phyloP scores from a whole-genome alignment of 2,329 filamentous ascomycete species.

The Aspergillus latus region DNA sequence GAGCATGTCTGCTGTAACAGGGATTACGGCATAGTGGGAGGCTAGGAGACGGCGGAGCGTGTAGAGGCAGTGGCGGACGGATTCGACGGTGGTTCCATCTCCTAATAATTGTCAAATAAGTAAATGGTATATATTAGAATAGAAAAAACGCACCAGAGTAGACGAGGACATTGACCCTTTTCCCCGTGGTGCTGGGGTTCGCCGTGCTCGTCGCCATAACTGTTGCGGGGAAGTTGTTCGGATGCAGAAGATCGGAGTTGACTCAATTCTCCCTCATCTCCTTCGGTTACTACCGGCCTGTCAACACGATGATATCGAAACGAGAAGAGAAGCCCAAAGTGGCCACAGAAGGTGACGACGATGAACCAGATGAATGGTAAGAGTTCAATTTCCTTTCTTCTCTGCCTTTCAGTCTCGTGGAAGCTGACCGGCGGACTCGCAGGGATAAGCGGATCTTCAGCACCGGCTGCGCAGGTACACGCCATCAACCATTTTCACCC shows the following conservation, averaged over 20 bases:
- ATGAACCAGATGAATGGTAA: slow-evolving; percentile 95
- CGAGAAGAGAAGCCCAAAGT: slow-evolving; percentile 49
- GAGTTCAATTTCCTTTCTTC: background rate
- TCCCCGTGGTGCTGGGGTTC: slow-evolving; percentile 55
- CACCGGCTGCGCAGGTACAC: slow-evolving; percentile 82
- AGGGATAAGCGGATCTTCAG: slow-evolving; percentile 99
- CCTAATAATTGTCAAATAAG: slow-evolving; percentile 54
- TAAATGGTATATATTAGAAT: slow-evolving; percentile 23
- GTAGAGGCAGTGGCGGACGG: slow-evolving; percentile 84
- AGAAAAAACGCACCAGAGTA: slow-evolving; percentile 67
- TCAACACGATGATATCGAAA: slow-evolving; percentile 60
- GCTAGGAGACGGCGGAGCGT: slow-evolving; percentile 82
- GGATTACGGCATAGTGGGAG: slow-evolving; percentile 88
- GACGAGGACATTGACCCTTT: slow-evolving; percentile 82
- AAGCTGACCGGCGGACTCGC: slow-evolving; percentile 25
- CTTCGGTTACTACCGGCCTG: slow-evolving; percentile 2
- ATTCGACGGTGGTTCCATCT: slow-evolving; percentile 80
- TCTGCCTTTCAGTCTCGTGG: background rate
- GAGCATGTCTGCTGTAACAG: slow-evolving; percentile 73
- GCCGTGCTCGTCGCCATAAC: slow-evolving; percentile 26
- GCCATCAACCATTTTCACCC: background rate
- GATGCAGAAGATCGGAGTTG: background rate
- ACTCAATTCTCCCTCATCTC: slow-evolving; percentile 5
- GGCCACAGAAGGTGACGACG: slow-evolving; percentile 60
- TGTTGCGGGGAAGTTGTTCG: slow-evolving; percentile 17